phyloP scores from a whole-genome alignment of 345 rosid genomes.

The Eucalyptus coolabah region DNA sequence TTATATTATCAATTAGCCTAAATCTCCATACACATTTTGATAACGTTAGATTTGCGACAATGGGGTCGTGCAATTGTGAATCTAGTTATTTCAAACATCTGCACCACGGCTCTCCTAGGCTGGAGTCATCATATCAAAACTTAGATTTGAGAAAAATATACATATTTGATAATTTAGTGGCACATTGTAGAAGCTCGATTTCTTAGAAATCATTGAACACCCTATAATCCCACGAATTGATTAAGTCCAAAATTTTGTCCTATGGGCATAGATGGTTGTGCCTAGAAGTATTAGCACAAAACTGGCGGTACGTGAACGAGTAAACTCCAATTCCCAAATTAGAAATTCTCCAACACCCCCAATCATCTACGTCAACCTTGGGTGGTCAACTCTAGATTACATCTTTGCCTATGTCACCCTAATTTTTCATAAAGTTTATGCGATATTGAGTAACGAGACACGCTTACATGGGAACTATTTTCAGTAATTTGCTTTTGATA shows the following conservation, averaged over 20 bases:
- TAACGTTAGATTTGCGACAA: neutral
- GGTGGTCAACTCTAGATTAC: neutral
- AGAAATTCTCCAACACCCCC: neutral
- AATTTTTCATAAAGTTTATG: neutral
- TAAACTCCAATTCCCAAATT: neutral
- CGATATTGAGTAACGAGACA: neutral
- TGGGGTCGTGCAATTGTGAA: neutral
- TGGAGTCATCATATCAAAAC: neutral
- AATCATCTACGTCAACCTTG: neutral
- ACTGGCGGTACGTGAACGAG: neutral
- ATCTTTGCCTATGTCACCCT: neutral
- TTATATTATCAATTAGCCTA: neutral
- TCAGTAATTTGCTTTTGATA: neutral
- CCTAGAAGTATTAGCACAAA: neutral
- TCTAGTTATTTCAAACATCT: neutral
- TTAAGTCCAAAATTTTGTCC: neutral
- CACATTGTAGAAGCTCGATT: neutral
- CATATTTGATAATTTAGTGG: neutral
- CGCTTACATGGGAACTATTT: neutral
- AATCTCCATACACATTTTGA: neutral
- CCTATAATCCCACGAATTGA: neutral
- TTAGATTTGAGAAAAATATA: neutral
- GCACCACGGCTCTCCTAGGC: neutral
- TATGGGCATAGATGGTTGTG: neutral
- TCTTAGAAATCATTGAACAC: neutral